Evolutionary conservation across 2,329 filamentous ascomycete species (phyloP).

Genomic region (Aspergillus japonicus): DNA sequence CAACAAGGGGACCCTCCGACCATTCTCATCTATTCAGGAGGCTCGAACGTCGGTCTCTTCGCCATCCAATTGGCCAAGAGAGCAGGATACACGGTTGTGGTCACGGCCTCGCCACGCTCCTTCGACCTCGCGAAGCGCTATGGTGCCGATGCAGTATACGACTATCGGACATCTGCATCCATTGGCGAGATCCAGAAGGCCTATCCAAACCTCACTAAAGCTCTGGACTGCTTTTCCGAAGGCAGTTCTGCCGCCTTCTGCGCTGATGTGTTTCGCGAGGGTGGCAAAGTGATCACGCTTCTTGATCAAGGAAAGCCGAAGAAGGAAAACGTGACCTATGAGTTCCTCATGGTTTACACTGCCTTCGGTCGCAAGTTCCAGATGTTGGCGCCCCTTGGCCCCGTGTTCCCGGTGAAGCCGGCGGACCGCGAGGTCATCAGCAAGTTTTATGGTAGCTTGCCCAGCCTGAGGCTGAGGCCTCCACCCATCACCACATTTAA

Average conservation of each 20-base stretch:
- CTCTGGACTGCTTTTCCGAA: conserved; percentile 3
- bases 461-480: neutral
- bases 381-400: conserved; percentile 1
- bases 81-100: conserved; percentile 10
- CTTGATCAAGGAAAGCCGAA: conserved; percentile 1
- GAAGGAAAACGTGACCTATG: neutral
- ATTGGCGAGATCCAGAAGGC: neutral
- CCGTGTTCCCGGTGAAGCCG: neutral
- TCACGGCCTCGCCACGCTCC: conserved; percentile 14
- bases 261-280: neutral
- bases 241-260: neutral
- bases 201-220: neutral
- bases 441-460: neutral
- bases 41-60: conserved; percentile 11
- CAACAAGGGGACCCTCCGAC: neutral
- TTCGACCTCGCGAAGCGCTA: conserved; percentile 13
- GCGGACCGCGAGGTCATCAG: neutral
- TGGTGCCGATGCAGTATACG: conserved; percentile 10
- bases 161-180: conserved; percentile 1
- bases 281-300: neutral
- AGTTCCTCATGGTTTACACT: conserved; percentile 1
- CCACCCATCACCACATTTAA: neutral
- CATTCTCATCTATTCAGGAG: conserved; percentile 13
- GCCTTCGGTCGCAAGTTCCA: neutral
- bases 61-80: conserved; percentile 12